A percentile compares a stretch with the other conserved stretches of the same genome.
These are phyloP conservation scores for Saitozyma sp. DNA, from an alignment of 768 basidiomycete genomes.

Conservation along the genomic window DNA sequence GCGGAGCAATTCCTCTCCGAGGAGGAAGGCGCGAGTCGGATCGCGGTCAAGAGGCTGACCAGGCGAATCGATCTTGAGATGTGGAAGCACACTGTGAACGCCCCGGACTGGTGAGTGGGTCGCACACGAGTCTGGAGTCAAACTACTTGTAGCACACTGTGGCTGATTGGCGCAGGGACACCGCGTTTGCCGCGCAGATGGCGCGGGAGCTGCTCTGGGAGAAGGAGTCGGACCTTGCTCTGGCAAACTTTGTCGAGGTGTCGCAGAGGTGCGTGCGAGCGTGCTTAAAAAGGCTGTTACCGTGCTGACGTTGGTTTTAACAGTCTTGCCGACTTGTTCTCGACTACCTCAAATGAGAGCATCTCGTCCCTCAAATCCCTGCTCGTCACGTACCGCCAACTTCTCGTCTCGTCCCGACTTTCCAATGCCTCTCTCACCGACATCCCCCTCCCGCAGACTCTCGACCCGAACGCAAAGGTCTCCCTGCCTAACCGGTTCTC, in stretches of 20 bases:
- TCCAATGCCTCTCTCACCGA: slow-evolving; percentile 81
- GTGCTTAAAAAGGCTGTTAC: not conserved
- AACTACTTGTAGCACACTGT: too few species aligned
- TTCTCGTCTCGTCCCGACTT: slow-evolving; percentile 75
- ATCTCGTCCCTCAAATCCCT: slow-evolving; percentile 65
- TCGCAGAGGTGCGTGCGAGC: slow-evolving; percentile 79
- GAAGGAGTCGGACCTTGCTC: slow-evolving; percentile 69
- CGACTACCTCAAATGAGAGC: slow-evolving; percentile 65
- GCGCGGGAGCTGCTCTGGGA: slow-evolving; percentile 92
- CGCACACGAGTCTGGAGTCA: not conserved
- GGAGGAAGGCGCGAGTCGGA: slow-evolving; percentile 67
- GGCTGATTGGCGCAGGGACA: slow-evolving; percentile 65
- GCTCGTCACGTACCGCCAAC: slow-evolving; percentile 83
- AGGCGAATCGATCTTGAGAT: slow-evolving; percentile 70
- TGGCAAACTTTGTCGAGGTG: slow-evolving; percentile 77
- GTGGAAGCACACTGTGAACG: slow-evolving; percentile 78
- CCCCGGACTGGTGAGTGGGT: slow-evolving; percentile 73
- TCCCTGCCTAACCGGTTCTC: slow-evolving; percentile 78
- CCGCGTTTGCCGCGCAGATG: slow-evolving; percentile 85
- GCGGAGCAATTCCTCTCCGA: slow-evolving; percentile 73
- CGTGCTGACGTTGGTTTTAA: not conserved
- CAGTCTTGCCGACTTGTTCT: slow-evolving; percentile 86
- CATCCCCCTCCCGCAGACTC: slow-evolving; percentile 75
- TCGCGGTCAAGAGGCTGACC: slow-evolving; percentile 84
- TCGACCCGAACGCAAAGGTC: slow-evolving; percentile 75